Evolutionary conservation across 768 basidiomycete species (phyloP), one percentile per base, ranked within the genome.

Genomic region (Tricholomella constricta): DNA sequence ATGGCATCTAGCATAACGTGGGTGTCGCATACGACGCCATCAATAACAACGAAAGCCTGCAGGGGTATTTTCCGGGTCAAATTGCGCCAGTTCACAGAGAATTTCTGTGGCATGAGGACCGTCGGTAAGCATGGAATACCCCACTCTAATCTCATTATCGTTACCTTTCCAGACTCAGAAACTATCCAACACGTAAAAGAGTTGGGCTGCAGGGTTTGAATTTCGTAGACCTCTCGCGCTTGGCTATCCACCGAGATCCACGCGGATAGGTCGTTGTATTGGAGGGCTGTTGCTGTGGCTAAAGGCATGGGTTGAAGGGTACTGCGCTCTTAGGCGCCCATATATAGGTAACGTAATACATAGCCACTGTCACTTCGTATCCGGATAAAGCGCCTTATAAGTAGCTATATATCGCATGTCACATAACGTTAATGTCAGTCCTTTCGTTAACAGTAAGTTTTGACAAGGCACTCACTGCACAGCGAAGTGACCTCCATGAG

Each of bases 11-110:
- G 52, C 56, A 67, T 62, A 44, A 67, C 62, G 38, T 67, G 66
- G n/a, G 38, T 63, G 47, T 67, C 64, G 44, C 64, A 65, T 19
- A 53, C 56, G 8, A 59, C 42, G 25, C 66, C 66, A 36, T 68
- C 66, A 27, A 65, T 65, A 43, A 48, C 46, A n/a, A 65, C 56
- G 2, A 37, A 49, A 11, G 55, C 66, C 51, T 65, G 63, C 29
- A 67, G 35, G 25, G 63, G 59, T 11, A 59, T 44, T 14, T 51
- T 45, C 36, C 66, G 54, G 2, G 48, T 58, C 8, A 50, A 48
- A 41, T 63, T 68, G 45, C 62, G 58, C 66, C 66, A 68, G 38
- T 65, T 65, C 12, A 68, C 62, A 31, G 64, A 58, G 55, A 68
- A 65, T 26, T 55, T 64, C 64, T 68, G 40, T 12, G 26, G 48